Conservation (phyloP, 140 eudicot genomes). For the Erigeron philadelphicus region DNA sequence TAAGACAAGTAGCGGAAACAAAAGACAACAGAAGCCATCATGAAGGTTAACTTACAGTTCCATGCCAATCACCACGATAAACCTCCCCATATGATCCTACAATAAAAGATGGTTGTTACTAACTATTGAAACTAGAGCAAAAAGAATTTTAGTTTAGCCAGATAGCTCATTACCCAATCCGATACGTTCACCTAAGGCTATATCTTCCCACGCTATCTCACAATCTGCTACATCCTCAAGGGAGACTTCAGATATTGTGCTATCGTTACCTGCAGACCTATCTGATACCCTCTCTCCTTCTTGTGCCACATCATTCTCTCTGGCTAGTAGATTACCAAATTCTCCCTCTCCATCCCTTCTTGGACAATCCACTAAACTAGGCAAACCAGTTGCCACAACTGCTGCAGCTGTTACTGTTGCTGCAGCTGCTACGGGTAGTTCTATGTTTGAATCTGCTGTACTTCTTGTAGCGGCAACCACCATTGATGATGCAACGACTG, state of each 20-base stretch:
- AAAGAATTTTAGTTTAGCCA: not conserved
- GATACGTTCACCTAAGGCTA: constrained; percentile 94
- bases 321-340: constrained; percentile 24
- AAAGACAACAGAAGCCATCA: not conserved
- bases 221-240: constrained; percentile 92
- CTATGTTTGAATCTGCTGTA: constrained; percentile 40
- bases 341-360: constrained; percentile 43
- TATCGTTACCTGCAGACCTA: constrained; percentile 71
- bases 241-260: constrained; percentile 54
- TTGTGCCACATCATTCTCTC: constrained; percentile 32
- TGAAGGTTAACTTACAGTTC: constrained; percentile 63
- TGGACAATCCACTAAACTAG: constrained; percentile 23
- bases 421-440: constrained; percentile 78
- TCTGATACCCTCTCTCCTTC: constrained; percentile 68
- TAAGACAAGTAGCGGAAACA: no score
- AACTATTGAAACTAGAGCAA: not conserved
- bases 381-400: constrained; percentile 60
- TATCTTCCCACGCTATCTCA: constrained; percentile 95
- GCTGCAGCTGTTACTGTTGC: constrained; percentile 87
- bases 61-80: constrained; percentile 98
- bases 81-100: constrained; percentile 97
- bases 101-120: constrained; percentile 11
- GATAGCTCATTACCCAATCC: constrained; percentile 70
- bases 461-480: constrained; percentile 66
- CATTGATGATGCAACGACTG: constrained; percentile 90